A percentile compares a stretch with the other conserved stretches of the same genome.
phyloP scores from a whole-genome alignment of 768 basidiomycete species.

The Suillus hirtellus region DNA sequence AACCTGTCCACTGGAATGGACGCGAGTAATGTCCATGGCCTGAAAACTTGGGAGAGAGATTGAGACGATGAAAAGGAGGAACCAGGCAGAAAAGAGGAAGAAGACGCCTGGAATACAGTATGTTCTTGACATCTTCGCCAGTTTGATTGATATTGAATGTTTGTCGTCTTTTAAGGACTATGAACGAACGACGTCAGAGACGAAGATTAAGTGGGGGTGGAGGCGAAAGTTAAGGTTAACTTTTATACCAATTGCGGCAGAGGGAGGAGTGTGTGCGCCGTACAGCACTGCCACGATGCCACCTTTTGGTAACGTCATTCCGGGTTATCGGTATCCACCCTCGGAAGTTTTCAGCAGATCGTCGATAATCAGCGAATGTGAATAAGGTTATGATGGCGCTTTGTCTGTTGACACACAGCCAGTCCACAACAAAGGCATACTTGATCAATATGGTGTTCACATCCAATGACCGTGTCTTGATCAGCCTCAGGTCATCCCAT shows the following conservation, averaged over 20 bases:
- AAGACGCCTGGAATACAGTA: conserved; percentile 65
- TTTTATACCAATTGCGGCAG: background rate
- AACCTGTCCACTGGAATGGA: conserved; percentile 43
- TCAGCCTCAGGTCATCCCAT: too few species aligned
- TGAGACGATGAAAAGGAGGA: conserved; percentile 66
- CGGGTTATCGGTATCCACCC: background rate
- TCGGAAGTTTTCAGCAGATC: background rate
- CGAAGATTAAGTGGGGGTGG: background rate
- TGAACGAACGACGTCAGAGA: background rate
- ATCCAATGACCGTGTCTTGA: too few species aligned
- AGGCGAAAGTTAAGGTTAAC: background rate
- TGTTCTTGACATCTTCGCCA: conserved; percentile 40
- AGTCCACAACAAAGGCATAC: too few species aligned
- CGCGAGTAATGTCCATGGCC: conserved; percentile 65
- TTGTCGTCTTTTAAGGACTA: background rate
- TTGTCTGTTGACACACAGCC: too few species aligned
- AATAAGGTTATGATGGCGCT: too few species aligned
- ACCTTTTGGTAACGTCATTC: background rate
- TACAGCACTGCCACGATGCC: background rate
- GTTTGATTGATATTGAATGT: background rate
- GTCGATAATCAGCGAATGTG: too few species aligned
- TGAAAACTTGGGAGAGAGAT: conserved; percentile 72
- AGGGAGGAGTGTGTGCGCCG: background rate
- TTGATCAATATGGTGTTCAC: too few species aligned
- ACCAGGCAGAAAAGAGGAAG: conserved; percentile 59